phyloP scores from a whole-genome alignment of 768 basidiomycete species.

The Psilocybe azurescens region DNA sequence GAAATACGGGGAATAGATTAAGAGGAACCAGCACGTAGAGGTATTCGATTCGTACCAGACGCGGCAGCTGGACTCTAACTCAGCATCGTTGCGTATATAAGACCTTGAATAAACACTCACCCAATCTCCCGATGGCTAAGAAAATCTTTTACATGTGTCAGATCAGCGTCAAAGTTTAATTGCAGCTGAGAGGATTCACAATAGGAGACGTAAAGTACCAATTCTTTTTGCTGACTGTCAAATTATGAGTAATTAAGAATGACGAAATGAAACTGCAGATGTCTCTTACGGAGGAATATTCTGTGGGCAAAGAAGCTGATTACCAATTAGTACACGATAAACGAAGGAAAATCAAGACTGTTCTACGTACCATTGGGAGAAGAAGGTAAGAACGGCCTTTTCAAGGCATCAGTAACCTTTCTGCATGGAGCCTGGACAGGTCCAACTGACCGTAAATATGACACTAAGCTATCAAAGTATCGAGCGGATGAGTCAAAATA shows the following conservation, averaged over 20 bases:
- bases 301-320: slow-evolving; percentile 40
- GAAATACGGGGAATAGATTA: not conserved
- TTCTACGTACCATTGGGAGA: slow-evolving; percentile 26
- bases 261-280: too few species aligned
- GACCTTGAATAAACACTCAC: not conserved
- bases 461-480: slow-evolving; percentile 23
- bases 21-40: too few species aligned
- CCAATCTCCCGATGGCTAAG: slow-evolving; percentile 20
- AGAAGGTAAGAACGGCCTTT: slow-evolving; percentile 32
- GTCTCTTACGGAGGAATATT: slow-evolving; percentile 39
- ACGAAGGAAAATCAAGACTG: not conserved
- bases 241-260: not conserved
- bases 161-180: not conserved
- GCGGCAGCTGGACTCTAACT: slow-evolving; percentile 19
- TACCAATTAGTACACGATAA: not conserved
- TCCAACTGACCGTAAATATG: slow-evolving; percentile 23
- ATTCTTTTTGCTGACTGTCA: slow-evolving; percentile 14
- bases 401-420: not conserved
- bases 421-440: not conserved
- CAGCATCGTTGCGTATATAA: not conserved
- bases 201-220: slow-evolving; percentile 5
- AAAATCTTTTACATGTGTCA: slow-evolving; percentile 14
- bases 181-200: not conserved
- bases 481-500: not conserved
- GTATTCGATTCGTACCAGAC: slow-evolving; percentile 22